Percentiles rank a stretch among this genome's conserved stretches.
Conservation (phyloP, 192 early-diverging fungal species). For the Linnemannia elongata region DNA sequence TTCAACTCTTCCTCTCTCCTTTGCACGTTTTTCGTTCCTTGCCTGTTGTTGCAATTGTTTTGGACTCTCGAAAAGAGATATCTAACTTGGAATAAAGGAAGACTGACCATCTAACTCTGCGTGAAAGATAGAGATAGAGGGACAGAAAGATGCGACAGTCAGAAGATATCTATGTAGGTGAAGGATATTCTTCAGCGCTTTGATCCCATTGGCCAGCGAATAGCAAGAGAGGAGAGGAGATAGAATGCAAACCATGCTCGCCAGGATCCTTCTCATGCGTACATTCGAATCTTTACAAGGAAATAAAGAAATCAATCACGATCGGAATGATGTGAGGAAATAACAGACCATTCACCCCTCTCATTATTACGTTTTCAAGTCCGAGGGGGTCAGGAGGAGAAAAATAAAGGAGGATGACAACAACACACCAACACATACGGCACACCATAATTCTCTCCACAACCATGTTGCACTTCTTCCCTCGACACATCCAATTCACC, state of each 20-base stretch:
- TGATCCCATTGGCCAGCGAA: too few species aligned
- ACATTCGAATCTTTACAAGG: neutral
- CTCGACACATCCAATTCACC: neutral
- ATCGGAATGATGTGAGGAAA: neutral
- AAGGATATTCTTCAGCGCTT: too few species aligned
- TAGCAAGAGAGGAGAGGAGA: neutral
- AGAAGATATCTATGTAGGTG: neutral
- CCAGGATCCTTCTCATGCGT: neutral
- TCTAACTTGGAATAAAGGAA: neutral
- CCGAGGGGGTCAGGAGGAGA: neutral
- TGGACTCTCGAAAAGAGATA: neutral
- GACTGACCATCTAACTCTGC: neutral
- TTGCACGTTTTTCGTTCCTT: neutral
- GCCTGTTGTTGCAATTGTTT: neutral
- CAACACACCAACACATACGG: neutral
- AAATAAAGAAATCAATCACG: neutral
- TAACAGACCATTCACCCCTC: neutral
- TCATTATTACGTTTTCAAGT: neutral
- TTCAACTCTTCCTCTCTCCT: neutral
- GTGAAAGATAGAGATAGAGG: neutral
- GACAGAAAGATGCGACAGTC: neutral
- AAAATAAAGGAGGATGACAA: neutral
- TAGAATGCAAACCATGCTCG: neutral
- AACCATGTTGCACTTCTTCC: conserved; percentile 4
- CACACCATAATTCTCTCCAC: conserved; percentile 9